phyloP scores from a whole-genome alignment of 345 rosid genomes.

The Brassica cretica region DNA sequence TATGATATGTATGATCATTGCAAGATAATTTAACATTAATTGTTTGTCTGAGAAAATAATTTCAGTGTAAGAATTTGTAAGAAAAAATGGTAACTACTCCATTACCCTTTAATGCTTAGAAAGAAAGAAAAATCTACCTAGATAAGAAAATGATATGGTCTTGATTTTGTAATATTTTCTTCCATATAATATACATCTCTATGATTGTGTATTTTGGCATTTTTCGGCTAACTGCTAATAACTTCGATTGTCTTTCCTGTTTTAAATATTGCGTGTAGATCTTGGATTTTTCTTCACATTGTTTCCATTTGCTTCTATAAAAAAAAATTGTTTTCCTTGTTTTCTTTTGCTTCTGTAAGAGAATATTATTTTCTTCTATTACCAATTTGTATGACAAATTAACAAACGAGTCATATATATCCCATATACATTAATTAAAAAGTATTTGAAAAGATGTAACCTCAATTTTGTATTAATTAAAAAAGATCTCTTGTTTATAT shows the following conservation, averaged over 20 bases:
- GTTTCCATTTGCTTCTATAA: conserved; percentile 29
- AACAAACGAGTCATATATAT: not conserved
- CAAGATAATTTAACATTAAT: not conserved
- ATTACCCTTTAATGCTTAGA: not conserved
- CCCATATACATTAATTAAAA: too few relatives aligned
- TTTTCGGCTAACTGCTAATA: conserved; percentile 19
- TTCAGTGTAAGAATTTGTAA: not conserved
- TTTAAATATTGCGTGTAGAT: conserved; percentile 15
- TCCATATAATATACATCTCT: not conserved
- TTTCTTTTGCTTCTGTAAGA: conserved; percentile 12
- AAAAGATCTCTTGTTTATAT: too few relatives aligned
- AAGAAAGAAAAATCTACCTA: not conserved
- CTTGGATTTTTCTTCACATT: conserved; percentile 39
- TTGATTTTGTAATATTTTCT: conserved; percentile 8
- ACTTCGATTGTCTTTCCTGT: conserved; percentile 26
- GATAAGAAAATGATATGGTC: conserved; percentile 21
- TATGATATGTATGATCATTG: not conserved
- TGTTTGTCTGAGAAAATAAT: not conserved
- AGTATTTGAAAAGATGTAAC: too few relatives aligned
- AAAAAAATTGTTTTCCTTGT: not conserved
- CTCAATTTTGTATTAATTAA: too few relatives aligned
- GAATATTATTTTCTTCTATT: not conserved
- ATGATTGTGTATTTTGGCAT: conserved; percentile 20
- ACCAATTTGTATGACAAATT: conserved; percentile 12
- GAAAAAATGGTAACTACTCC: not conserved